These are phyloP conservation scores for Allodekkera sacchari DNA, from an alignment of 805 yeast genomes.

Conservation along the genomic window DNA sequence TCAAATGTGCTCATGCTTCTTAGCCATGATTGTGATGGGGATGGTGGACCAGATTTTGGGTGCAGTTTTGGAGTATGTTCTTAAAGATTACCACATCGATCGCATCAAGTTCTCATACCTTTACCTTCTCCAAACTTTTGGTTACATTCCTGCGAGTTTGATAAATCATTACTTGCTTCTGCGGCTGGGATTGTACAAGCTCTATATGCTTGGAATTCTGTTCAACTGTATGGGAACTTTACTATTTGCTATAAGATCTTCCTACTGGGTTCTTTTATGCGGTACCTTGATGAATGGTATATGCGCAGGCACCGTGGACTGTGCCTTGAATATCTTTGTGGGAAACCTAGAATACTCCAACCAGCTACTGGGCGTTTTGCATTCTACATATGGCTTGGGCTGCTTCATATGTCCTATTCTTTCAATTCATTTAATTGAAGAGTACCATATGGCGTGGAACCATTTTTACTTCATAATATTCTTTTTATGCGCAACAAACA, in stretches of 20 bases:
- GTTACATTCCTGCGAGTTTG: constrained; percentile 48
- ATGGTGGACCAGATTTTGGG: constrained; percentile 56
- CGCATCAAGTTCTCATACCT: constrained; percentile 41
- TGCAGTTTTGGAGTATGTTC: constrained; percentile 44
- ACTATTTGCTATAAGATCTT: constrained; percentile 32
- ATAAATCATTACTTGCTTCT: constrained; percentile 34
- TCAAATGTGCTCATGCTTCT: constrained; percentile 34
- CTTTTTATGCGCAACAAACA: constrained; percentile 17
- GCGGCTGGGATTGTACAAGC: constrained; percentile 40
- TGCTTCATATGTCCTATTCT: constrained; percentile 43
- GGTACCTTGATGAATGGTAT: constrained; percentile 39
- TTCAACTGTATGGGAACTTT: constrained; percentile 8
- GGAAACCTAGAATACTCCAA: constrained; percentile 39
- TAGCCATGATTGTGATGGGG: constrained; percentile 41
- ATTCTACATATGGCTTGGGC: constrained; percentile 47
- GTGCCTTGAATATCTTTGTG: constrained; percentile 45
- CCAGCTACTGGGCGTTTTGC: constrained; percentile 43
- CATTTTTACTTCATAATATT: constrained; percentile 34
- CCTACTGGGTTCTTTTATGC: constrained; percentile 31
- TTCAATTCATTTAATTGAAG: constrained; percentile 32
- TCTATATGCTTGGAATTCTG: constrained; percentile 23
- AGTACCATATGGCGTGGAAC: constrained; percentile 35
- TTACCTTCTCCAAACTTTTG: constrained; percentile 44
- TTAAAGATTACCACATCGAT: constrained; percentile 37
- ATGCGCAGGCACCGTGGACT: constrained; percentile 50